Evolutionary conservation across 176 grass and related monocot species (phyloP).

Genomic region (sorghum (Sorghum bicolor)): Sorghum_bicolor_NCBIv3 NC_012872.2:59912001-59912500

Average conservation of each 20-base stretch:
- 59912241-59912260: conserved; percentile 1
- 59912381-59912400: neutral
- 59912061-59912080: conserved; percentile 36
- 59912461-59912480: neutral
- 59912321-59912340: neutral
- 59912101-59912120: conserved; percentile 34
- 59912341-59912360: neutral
- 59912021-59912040: neutral
- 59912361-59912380: conserved; percentile 1
- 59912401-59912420: neutral
- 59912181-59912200: neutral
- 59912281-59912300: neutral
- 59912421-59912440: neutral
- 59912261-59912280: neutral
- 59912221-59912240: neutral
- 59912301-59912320: conserved; percentile 13
- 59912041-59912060: conserved; percentile 32
- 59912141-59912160: conserved; percentile 2
- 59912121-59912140: conserved; percentile 60
- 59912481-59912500: neutral
- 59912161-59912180: neutral
- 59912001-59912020: conserved; percentile 28
- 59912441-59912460: neutral
- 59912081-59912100: conserved; percentile 31
- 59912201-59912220: neutral